Base-by-base conservation (phyloP, 345 rosid genomes). In the Citrus inodora region DNA sequence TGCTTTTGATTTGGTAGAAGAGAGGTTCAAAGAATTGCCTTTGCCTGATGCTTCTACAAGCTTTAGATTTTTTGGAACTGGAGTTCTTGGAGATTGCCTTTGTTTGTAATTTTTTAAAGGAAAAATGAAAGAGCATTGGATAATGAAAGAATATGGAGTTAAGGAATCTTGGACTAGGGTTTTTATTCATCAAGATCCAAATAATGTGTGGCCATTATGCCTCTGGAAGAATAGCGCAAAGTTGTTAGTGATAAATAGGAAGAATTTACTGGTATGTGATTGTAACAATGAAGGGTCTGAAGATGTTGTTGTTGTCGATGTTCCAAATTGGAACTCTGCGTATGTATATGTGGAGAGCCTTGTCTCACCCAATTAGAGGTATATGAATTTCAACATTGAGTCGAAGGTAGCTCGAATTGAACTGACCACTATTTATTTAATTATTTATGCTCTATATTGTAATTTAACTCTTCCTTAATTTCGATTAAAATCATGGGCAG, bases 311-410 rank as follows among this genome's bases (percentile, higher is more conserved):
- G 51, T 73, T 25, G 7, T 30, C 60, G 22, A 35, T 28, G 59
- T 58, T 35, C 64, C 76, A 13, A 24, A 3, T 73, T 24, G 17
- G 53, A 58, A n/a, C 22, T 24, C 11, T 58, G 48, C 46, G 6
- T 17, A 25, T 73, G 22, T 59, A 7, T 73, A 73, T 37, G 55
- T 58, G 24, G 76, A 73, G 55, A 73, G 76, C 53, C 76, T 59
- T 6, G n/a, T 73, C 5, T 25, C 67, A 11, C 76, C 76, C 76
- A 72, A n/a, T 33, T 72, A 32, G 11, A 30, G 76, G n/a, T 9
- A 22, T 22, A 11, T n/a, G 48, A 55, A 33, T 56, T 56, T 30
- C 46, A 21, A 19, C 21, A 10, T 27, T n/a, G 2, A 55, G 14
- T 35, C 24, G 76, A 73, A 73, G 66, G 76, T n/a, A 33, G n/a